Evolutionary conservation across 2,329 filamentous ascomycete species (phyloP).

Genomic region (Trichoderma afroharzianum): DNA sequence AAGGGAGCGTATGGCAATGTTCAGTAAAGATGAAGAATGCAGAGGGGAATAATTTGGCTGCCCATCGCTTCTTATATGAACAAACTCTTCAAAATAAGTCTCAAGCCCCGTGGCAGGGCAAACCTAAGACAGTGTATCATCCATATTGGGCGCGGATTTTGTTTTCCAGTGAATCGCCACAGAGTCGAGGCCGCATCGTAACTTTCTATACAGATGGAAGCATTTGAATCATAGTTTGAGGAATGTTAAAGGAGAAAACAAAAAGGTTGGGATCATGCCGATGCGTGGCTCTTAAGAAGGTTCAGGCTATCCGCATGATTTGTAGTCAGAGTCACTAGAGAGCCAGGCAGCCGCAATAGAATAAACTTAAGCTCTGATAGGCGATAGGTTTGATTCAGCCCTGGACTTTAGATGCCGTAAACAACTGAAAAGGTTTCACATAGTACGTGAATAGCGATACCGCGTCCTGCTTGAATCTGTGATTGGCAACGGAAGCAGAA

Average conservation of each 20-base stretch:
- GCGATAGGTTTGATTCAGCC: background rate
- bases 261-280: slow-evolving; percentile 1
- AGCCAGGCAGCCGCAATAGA: background rate
- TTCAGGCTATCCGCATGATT: background rate
- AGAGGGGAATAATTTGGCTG: background rate
- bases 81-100: background rate
- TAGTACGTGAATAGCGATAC: background rate
- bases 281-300: background rate
- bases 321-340: background rate
- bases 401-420: background rate
- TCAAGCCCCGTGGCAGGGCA: background rate
- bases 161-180: background rate
- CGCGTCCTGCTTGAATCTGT: background rate
- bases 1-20: background rate
- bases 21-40: background rate
- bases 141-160: background rate
- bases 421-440: background rate
- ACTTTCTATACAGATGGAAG: background rate
- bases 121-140: slow-evolving; percentile 2
- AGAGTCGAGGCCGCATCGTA: background rate
- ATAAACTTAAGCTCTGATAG: background rate
- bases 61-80: slow-evolving; percentile 3
- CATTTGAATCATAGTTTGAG: background rate
- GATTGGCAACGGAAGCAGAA: background rate
- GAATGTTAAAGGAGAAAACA: background rate